phyloP scores from a whole-genome alignment of 2,329 filamentous ascomycete species.

The Alternaria arbusti region DNA sequence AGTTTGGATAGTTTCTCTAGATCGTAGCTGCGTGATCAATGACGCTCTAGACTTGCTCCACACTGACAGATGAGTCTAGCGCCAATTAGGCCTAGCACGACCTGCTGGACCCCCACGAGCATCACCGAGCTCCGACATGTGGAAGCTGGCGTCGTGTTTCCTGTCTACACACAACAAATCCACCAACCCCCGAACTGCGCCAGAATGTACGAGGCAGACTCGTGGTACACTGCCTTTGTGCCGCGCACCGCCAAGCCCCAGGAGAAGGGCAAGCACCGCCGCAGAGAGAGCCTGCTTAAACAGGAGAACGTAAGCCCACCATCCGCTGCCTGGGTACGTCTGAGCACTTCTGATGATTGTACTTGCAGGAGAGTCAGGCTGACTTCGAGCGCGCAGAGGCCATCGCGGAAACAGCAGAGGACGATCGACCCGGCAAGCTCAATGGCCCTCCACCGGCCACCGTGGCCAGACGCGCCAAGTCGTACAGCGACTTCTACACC shows the following conservation, averaged over 20 bases:
- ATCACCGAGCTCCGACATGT: slow-evolving; percentile 13
- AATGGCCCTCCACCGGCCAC: slow-evolving; percentile 71
- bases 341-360: slow-evolving; percentile 50
- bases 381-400: slow-evolving; percentile 61
- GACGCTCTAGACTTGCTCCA: slow-evolving; percentile 18
- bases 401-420: slow-evolving; percentile 66
- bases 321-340: slow-evolving; percentile 43
- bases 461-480: slow-evolving; percentile 71
- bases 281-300: slow-evolving; percentile 71
- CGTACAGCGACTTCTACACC: slow-evolving; percentile 79
- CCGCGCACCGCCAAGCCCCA: slow-evolving; percentile 61
- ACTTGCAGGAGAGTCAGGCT: slow-evolving; percentile 61
- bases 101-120: slow-evolving; percentile 1
- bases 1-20: slow-evolving; percentile 15
- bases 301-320: slow-evolving; percentile 56
- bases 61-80: neutral
- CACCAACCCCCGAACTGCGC: neutral
- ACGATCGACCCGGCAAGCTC: slow-evolving; percentile 60
- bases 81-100: neutral
- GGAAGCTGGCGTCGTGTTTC: slow-evolving; percentile 3
- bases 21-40: slow-evolving; percentile 14
- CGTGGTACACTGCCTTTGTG: slow-evolving; percentile 78
- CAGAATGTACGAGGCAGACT: slow-evolving; percentile 75
- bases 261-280: slow-evolving; percentile 60
- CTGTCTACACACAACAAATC: neutral